These are phyloP conservation scores for Psilocybe sp. DNA, from an alignment of 768 basidiomycete genomes.

Conservation along the genomic window DNA sequence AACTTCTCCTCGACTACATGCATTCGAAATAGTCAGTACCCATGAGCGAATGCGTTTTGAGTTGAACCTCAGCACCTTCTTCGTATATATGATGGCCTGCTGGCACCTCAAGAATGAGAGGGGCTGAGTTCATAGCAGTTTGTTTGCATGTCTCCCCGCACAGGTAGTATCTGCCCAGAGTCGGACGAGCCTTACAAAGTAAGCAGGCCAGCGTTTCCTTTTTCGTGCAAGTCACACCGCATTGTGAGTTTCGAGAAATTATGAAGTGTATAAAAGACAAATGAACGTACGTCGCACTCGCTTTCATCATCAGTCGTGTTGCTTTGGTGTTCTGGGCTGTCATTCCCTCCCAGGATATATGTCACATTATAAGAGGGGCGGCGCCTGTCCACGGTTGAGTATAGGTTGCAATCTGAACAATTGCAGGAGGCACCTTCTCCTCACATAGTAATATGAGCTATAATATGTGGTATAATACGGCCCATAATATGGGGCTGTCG, in stretches of 20 bases:
- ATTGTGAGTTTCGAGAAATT: slow-evolving; percentile 11
- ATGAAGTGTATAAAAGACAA: not conserved
- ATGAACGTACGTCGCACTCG: slow-evolving; percentile 20
- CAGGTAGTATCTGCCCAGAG: slow-evolving; percentile 21
- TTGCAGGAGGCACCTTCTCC: too few species aligned
- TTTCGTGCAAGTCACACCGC: slow-evolving; percentile 18
- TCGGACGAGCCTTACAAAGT: slow-evolving; percentile 24
- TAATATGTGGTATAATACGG: not conserved
- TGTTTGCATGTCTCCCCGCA: slow-evolving; percentile 24
- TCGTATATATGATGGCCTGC: slow-evolving; percentile 19
- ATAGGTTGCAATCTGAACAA: too few species aligned
- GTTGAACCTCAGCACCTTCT: too few species aligned
- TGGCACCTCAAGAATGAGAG: slow-evolving; percentile 23
- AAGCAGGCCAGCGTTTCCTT: slow-evolving; percentile 24
- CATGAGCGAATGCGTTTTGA: slow-evolving; percentile 1
- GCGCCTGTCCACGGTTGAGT: not conserved
- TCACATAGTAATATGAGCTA: too few species aligned
- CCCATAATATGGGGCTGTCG: too few species aligned
- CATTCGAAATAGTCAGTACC: not conserved
- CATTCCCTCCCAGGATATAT: slow-evolving; percentile 21
- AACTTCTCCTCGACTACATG: slow-evolving; percentile 25
- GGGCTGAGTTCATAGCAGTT: slow-evolving; percentile 17
- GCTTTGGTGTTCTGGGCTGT: slow-evolving; percentile 19
- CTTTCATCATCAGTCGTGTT: slow-evolving; percentile 15
- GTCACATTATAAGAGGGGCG: slow-evolving; percentile 14